A percentile compares a stretch with the other conserved stretches of the same genome.
Evolutionary conservation across 2,329 filamentous ascomycete genomes (phyloP).

Genomic region (Cytospora leucostoma): DNA sequence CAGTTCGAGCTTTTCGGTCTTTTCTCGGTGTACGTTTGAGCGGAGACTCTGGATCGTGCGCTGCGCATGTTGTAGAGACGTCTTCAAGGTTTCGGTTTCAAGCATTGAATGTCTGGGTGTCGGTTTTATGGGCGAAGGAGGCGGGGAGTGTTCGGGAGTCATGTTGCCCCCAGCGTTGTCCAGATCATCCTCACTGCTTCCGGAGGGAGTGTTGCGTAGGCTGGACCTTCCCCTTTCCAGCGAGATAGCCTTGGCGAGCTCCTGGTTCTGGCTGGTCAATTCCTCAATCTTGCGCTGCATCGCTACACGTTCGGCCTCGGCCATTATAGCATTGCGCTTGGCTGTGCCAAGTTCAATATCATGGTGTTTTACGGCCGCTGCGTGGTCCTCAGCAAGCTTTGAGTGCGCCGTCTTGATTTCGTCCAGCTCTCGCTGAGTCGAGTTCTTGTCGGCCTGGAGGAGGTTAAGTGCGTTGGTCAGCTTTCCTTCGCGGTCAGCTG

Average conservation of each 20-base stretch:
- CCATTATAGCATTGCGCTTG: constrained; percentile 75
- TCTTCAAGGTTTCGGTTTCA: constrained; percentile 95
- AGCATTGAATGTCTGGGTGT: constrained; percentile 88
- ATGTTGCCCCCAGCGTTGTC: constrained; percentile 67
- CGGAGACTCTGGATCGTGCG: constrained; percentile 95
- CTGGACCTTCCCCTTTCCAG: constrained; percentile 67
- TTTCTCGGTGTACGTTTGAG: constrained; percentile 93
- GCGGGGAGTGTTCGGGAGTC: constrained; percentile 88
- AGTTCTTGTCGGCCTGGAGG: constrained; percentile 72
- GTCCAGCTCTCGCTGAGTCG: constrained; percentile 82
- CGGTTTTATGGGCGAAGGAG: constrained; percentile 84
- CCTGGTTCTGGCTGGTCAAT: constrained; percentile 83
- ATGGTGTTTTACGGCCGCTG: constrained; percentile 74
- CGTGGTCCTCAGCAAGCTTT: constrained; percentile 79
- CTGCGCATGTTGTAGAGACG: constrained; percentile 90
- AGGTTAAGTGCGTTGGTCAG: constrained; percentile 71
- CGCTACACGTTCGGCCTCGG: constrained; percentile 74
- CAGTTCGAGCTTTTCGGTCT: constrained; percentile 96
- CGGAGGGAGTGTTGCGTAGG: constrained; percentile 63
- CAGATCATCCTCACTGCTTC: constrained; percentile 62
- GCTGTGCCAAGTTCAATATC: constrained; percentile 85
- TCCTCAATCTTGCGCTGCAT: constrained; percentile 88
- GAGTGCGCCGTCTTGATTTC: constrained; percentile 80
- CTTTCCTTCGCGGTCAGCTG: constrained; percentile 80
- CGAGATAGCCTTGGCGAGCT: constrained; percentile 82